A percentile compares a stretch with the other conserved stretches of the same genome.
These are phyloP conservation scores for Russula griseocarnosa DNA, from an alignment of 768 basidiomycete genomes.

Conservation along the genomic window DNA sequence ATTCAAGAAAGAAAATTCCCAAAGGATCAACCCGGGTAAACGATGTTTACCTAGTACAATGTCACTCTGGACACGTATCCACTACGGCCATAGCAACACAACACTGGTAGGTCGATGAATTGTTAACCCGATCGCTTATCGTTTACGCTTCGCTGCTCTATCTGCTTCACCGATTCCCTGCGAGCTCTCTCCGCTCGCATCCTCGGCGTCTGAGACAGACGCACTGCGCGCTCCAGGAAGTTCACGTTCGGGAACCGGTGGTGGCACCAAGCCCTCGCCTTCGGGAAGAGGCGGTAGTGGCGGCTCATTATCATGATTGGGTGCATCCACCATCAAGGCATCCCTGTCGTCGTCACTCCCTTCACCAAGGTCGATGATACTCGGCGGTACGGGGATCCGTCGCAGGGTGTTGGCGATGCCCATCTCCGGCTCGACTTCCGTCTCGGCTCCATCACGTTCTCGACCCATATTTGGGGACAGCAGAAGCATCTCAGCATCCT, in stretches of 20 bases:
- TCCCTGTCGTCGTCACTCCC: slow-evolving; percentile 24
- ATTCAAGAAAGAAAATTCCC: slow-evolving; percentile 12
- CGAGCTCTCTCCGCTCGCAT: slow-evolving; percentile 22
- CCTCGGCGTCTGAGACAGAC: slow-evolving; percentile 22
- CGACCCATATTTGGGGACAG: slow-evolving; percentile 17
- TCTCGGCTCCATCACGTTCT: slow-evolving; percentile 24
- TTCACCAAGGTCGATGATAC: slow-evolving; percentile 25
- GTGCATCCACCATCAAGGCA: slow-evolving; percentile 20
- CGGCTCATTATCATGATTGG: background rate
- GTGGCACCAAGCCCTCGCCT: slow-evolving; percentile 2
- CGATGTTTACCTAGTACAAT: slow-evolving; percentile 14
- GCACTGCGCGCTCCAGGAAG: slow-evolving; percentile 20
- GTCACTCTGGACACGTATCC: slow-evolving; percentile 6
- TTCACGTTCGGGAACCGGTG: slow-evolving; percentile 17
- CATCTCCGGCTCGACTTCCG: slow-evolving; percentile 24
- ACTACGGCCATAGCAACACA: slow-evolving; percentile 13
- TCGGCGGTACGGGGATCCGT: slow-evolving; percentile 16
- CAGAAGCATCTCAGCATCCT: slow-evolving; percentile 22
- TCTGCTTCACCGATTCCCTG: slow-evolving; percentile 14
- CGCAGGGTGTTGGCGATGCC: slow-evolving; percentile 6
- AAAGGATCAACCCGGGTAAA: background rate
- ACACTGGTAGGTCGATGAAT: background rate
- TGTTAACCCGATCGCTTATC: slow-evolving; percentile 2
- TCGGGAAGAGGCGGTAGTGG: slow-evolving; percentile 22
- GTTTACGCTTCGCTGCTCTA: slow-evolving; percentile 23